Evolutionary conservation across 2,329 filamentous ascomycete species (phyloP).

Genomic region (Hypoxylon sp.): DNA sequence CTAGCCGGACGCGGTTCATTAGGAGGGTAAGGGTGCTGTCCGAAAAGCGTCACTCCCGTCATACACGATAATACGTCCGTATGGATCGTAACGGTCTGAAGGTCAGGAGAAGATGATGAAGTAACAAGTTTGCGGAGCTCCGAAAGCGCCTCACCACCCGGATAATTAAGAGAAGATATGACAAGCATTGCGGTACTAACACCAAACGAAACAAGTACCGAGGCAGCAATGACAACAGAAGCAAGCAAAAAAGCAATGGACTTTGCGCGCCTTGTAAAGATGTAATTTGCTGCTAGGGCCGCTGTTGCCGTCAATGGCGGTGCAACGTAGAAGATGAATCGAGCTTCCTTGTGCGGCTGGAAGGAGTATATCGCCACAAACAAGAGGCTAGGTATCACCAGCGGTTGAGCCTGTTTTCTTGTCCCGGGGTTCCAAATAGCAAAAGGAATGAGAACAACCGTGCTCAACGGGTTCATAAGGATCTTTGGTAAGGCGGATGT

Average conservation of each 20-base stretch:
- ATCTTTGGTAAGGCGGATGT: conserved; percentile 84
- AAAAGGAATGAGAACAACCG: conserved; percentile 68
- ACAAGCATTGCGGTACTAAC: conserved; percentile 78
- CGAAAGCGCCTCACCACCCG: conserved; percentile 84
- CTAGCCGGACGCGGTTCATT: conserved; percentile 45
- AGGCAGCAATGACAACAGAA: conserved; percentile 69
- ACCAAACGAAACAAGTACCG: conserved; percentile 71
- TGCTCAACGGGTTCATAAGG: conserved; percentile 81
- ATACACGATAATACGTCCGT: conserved; percentile 78
- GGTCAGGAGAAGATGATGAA: conserved; percentile 51
- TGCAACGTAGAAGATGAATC: conserved; percentile 92
- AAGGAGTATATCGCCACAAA: conserved; percentile 87
- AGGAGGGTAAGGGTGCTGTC: conserved; percentile 61
- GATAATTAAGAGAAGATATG: conserved; percentile 91
- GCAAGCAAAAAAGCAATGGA: conserved; percentile 68
- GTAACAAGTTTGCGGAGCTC: conserved; percentile 63
- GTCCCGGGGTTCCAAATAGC: conserved; percentile 66
- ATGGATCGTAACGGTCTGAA: conserved; percentile 65
- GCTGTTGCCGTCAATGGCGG: conserved; percentile 85
- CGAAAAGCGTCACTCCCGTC: conserved; percentile 78
- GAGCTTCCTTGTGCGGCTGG: conserved; percentile 95
- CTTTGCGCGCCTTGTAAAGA: conserved; percentile 77
- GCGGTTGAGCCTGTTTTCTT: conserved; percentile 58
- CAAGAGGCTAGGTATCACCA: conserved; percentile 76
- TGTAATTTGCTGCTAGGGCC: conserved; percentile 78